Conservation (phyloP, 305 asterid species). For the Ilex paraguariensis region DNA sequence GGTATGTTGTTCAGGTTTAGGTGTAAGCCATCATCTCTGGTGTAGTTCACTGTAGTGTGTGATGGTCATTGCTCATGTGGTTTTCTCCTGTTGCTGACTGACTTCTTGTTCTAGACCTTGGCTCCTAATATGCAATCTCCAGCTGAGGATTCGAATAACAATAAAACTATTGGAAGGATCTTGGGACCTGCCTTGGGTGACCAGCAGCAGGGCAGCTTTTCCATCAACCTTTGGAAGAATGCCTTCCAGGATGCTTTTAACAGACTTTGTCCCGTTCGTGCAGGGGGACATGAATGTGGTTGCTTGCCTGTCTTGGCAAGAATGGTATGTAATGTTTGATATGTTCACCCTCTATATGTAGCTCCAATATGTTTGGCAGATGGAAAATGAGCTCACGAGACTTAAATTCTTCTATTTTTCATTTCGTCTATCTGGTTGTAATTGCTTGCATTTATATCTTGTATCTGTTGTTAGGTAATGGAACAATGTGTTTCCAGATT, state of each 20-base stretch:
- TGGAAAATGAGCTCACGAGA: neutral
- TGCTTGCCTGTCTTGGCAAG: constrained; percentile 87
- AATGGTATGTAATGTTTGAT: constrained; percentile 44
- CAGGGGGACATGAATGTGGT: constrained; percentile 89
- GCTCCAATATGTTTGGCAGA: constrained; percentile 2
- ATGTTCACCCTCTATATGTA: constrained; percentile 3
- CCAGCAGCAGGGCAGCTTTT: constrained; percentile 73
- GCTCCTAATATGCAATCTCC: constrained; percentile 95
- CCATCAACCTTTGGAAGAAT: constrained; percentile 69
- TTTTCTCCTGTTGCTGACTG: constrained; percentile 4
- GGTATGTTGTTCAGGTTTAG: too few species aligned
- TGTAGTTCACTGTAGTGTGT: too few species aligned
- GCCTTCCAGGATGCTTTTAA: constrained; percentile 78
- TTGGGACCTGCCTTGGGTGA: constrained; percentile 72
- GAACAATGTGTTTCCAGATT: constrained; percentile 86
- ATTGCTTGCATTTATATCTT: neutral
- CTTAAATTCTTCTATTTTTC: neutral
- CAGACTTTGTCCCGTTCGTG: constrained; percentile 93
- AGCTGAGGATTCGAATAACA: constrained; percentile 28
- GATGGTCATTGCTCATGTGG: too few species aligned
- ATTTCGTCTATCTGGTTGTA: neutral
- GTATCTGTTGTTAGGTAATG: constrained; percentile 52
- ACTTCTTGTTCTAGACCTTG: constrained; percentile 51
- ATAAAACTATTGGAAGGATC: constrained; percentile 39
- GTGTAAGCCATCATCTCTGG: too few species aligned